Percentiles rank a stretch among this genome's conserved stretches.
These are phyloP conservation scores for Tilletia setariae DNA, from an alignment of 1,284 basidiomycete species.

Conservation along the genomic window DNA sequence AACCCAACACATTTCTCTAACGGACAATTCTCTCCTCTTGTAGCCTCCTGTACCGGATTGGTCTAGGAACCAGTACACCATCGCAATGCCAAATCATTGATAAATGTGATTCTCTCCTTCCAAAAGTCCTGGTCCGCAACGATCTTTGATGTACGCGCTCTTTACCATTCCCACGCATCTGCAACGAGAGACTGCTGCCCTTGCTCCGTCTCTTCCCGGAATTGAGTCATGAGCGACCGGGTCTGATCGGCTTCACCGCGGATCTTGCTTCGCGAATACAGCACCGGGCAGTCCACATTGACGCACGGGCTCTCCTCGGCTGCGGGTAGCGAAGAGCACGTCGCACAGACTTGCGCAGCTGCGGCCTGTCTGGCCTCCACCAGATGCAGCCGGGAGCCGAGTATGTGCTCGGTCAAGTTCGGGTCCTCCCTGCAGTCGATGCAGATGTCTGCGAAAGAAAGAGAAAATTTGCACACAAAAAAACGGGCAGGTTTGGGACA, in stretches of 20 bases:
- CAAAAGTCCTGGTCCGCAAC: too few relatives aligned
- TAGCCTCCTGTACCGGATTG: too few relatives aligned
- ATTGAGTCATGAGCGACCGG: not conserved
- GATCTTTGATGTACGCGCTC: too few relatives aligned
- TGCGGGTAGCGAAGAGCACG: slow-evolving; percentile 26
- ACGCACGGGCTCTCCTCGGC: slow-evolving; percentile 33
- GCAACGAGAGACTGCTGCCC: slow-evolving; percentile 7
- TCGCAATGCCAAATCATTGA: too few relatives aligned
- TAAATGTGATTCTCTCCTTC: too few relatives aligned
- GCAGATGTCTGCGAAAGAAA: slow-evolving; percentile 28
- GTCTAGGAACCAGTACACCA: too few relatives aligned
- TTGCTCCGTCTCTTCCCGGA: slow-evolving; percentile 10
- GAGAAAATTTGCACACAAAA: too few relatives aligned
- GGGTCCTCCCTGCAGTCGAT: slow-evolving; percentile 32
- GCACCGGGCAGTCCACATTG: slow-evolving; percentile 44
- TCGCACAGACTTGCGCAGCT: slow-evolving; percentile 36
- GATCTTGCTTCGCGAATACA: slow-evolving; percentile 34
- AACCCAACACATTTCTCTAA: too few relatives aligned
- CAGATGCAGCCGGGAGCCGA: slow-evolving; percentile 22
- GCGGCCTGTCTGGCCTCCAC: slow-evolving; percentile 25
- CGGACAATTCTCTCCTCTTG: too few relatives aligned
- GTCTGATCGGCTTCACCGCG: slow-evolving; percentile 5
- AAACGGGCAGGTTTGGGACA: too few relatives aligned
- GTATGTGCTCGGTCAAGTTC: slow-evolving; percentile 19
- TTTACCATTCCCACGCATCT: slow-evolving; percentile 17